Evolutionary conservation across 805 yeast genomes (phyloP), one percentile per base, ranked within the genome.

Genomic region (Maudiozyma bulderi): DNA sequence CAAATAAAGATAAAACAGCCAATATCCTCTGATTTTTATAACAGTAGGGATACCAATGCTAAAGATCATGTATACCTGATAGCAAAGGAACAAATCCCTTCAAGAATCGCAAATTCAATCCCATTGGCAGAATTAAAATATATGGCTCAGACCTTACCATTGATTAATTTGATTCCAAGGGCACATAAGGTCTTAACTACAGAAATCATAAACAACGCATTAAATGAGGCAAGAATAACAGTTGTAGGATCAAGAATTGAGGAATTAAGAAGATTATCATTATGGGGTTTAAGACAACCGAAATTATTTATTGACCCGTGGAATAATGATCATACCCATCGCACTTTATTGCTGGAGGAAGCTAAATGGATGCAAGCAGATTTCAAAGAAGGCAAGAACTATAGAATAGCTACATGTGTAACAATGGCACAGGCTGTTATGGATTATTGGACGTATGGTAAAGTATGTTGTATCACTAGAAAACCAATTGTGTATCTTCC

Each of bases 241-340:
- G 96, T 89, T 9, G 80, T 88, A 15, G 85, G 88, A 57, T 84
- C 95, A 1, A 74, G 98, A 52, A 90, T 93, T 44, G 98, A 91
- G 60, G 98, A 91, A 63, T 73, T 93, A 53, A 87, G 88, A 63
- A 73, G 95, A 44, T 83, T 84, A 50, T 85, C 86, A 2, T 81
- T 86, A 57, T 93, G 99, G 98, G 83, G 95, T 26, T 70, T 93
- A 47, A 74, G 95, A 47, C 99, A 93, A 63, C 95, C 95, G 0
- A 72, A 76, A 47, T 75, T 77, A 53, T 83, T 74, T 58, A 60
- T 73, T 10, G 95, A 87, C 54, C 96, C 98, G 0, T 77, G 61
- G 64, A 57, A 54, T 46, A 60, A 56, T 29, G 63, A 70, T 11
- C 61, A 61, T n/a, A 69, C 80, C 3, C 90, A 86, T 54, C 80